phyloP scores from a whole-genome alignment of 2,329 filamentous ascomycete species.

The Ophiostoma tasmaniense region DNA sequence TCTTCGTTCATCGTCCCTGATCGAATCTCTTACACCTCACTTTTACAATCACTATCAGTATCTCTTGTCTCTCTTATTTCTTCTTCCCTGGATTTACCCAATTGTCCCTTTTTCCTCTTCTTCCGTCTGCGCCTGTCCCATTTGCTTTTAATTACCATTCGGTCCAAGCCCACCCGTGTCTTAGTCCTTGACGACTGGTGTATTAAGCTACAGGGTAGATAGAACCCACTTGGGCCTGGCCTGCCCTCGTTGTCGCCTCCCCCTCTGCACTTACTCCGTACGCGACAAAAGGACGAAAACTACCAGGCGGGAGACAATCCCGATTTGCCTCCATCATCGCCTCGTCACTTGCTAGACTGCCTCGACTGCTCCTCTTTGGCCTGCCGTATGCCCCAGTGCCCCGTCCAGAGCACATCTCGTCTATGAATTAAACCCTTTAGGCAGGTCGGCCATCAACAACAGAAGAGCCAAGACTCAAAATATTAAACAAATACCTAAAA shows the following conservation, averaged over 20 bases:
- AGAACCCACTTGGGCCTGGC: background rate
- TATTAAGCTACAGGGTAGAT: background rate
- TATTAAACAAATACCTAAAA: background rate
- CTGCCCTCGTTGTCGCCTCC: background rate
- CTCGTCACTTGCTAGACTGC: background rate
- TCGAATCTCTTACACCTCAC: background rate
- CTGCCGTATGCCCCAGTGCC: background rate
- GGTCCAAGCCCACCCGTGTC: background rate
- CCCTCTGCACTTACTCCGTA: background rate
- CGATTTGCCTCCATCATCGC: background rate
- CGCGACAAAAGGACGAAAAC: background rate
- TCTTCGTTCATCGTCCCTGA: background rate
- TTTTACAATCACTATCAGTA: background rate
- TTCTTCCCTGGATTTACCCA: background rate
- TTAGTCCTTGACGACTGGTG: background rate
- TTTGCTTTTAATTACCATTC: background rate
- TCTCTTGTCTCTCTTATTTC: background rate
- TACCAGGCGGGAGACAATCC: background rate
- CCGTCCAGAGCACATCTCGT: background rate
- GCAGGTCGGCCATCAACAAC: background rate
- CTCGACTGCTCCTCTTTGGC: background rate
- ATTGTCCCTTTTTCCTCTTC: background rate
- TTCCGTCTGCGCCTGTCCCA: background rate
- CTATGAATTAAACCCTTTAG: background rate
- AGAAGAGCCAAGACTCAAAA: background rate